These are phyloP conservation scores for Rubroshorea leprosula DNA, from an alignment of 345 rosid genomes.

Conservation along the genomic window DNA sequence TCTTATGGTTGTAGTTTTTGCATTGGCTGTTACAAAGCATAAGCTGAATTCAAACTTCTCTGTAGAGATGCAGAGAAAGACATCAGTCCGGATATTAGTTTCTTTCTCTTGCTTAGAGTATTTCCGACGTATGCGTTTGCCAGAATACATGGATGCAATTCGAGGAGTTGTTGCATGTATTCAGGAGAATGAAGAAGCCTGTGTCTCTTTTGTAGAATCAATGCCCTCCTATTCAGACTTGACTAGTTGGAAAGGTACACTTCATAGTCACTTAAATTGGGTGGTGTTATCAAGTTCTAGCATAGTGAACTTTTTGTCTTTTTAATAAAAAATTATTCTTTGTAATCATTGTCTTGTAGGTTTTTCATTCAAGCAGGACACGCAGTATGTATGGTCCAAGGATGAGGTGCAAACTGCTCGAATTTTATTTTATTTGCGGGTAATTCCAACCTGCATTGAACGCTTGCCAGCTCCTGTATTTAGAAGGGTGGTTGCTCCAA, in stretches of 20 bases:
- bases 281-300: neutral
- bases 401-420: slow-evolving; percentile 97
- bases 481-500: slow-evolving; percentile 64
- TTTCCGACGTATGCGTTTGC: slow-evolving; percentile 73
- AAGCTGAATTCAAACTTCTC: slow-evolving; percentile 44
- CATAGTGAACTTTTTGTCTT: neutral
- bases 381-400: slow-evolving; percentile 63
- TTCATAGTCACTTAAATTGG: slow-evolving; percentile 11
- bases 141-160: slow-evolving; percentile 86
- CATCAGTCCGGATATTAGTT: slow-evolving; percentile 61
- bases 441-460: slow-evolving; percentile 81
- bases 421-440: slow-evolving; percentile 74
- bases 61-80: slow-evolving; percentile 50
- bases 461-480: slow-evolving; percentile 51
- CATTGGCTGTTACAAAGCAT: slow-evolving; percentile 70
- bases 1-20: slow-evolving; percentile 81
- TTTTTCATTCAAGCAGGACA: slow-evolving; percentile 29
- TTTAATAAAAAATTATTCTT: no score
- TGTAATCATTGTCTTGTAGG: slow-evolving; percentile 22
- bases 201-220: slow-evolving; percentile 67
- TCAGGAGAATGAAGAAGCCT: slow-evolving; percentile 72
- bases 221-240: slow-evolving; percentile 64
- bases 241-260: slow-evolving; percentile 62
- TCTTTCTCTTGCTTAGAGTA: slow-evolving; percentile 82
- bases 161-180: slow-evolving; percentile 61